Evolutionary conservation across 2,329 filamentous ascomycete species (phyloP).

Genomic region (Magnaporthales sp.): DNA sequence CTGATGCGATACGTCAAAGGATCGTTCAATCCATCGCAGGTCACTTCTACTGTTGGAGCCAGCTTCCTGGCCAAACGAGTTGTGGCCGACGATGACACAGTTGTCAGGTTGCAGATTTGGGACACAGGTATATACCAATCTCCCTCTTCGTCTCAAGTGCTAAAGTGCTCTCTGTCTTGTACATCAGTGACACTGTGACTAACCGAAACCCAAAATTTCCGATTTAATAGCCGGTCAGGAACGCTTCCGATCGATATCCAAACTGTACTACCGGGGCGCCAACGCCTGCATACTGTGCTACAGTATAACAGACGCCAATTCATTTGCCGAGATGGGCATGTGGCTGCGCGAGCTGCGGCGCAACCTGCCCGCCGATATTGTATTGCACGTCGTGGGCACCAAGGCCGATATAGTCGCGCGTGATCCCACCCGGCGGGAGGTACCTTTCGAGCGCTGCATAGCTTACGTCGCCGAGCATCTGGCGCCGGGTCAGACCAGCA

Average conservation of each 20-base stretch:
- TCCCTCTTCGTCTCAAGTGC: background rate
- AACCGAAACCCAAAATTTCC: background rate
- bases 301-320: constrained; percentile 78
- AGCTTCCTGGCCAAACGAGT: constrained; percentile 75
- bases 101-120: constrained; percentile 92
- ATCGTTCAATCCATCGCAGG: constrained; percentile 56
- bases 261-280: constrained; percentile 92
- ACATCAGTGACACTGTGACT: background rate
- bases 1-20: constrained; percentile 70
- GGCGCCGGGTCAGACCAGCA: constrained; percentile 58
- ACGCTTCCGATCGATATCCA: constrained; percentile 87
- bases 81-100: constrained; percentile 74
- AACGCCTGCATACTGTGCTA: constrained; percentile 93
- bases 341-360: constrained; percentile 81
- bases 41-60: constrained; percentile 66
- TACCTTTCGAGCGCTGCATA: constrained; percentile 92
- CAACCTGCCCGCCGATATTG: constrained; percentile 68
- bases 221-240: constrained; percentile 68
- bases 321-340: constrained; percentile 84
- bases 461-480: constrained; percentile 91
- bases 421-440: constrained; percentile 69
- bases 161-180: background rate
- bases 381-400: constrained; percentile 91
- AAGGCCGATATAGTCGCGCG: constrained; percentile 85
- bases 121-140: constrained; percentile 56